A percentile compares a stretch with the other conserved stretches of the same genome.
Evolutionary conservation across 2,329 filamentous ascomycete species (phyloP).

Genomic region (Cercospora sesami): DNA sequence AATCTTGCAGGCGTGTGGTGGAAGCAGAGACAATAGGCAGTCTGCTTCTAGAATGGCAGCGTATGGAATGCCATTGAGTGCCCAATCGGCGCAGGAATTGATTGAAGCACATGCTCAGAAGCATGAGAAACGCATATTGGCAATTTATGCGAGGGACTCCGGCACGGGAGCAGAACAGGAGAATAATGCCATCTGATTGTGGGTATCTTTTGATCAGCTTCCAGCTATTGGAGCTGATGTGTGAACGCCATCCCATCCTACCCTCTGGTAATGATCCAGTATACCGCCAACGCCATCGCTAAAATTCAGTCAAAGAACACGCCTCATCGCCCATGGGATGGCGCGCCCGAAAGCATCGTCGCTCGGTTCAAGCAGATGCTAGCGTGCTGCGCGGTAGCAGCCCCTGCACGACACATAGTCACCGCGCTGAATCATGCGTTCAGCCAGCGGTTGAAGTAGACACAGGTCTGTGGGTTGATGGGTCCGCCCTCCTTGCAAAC

Average conservation of each 20-base stretch:
- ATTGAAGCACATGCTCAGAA: not conserved
- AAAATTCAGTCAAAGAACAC: conserved; percentile 12
- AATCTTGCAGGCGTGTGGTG: not conserved
- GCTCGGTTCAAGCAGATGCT: no score
- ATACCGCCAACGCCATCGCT: conserved; percentile 28
- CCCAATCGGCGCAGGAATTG: not conserved
- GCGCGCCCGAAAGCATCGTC: not conserved
- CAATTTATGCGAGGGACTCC: not conserved
- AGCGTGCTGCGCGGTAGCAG: not conserved
- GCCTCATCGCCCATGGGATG: not conserved
- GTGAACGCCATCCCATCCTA: not conserved
- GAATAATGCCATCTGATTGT: not conserved
- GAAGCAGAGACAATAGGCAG: not conserved
- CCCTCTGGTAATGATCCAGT: not conserved
- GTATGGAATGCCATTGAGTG: not conserved
- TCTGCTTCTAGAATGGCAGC: not conserved
- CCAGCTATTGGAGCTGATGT: not conserved
- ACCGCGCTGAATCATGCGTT: conserved; percentile 33
- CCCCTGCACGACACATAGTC: not conserved
- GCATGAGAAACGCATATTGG: not conserved
- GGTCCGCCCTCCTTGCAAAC: conserved; percentile 88
- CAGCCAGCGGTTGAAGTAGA: conserved; percentile 88
- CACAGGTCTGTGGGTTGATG: conserved; percentile 84
- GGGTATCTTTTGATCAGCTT: not conserved
- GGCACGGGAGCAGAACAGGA: not conserved